Percentiles rank a stretch among this genome's conserved stretches.
These are phyloP conservation scores for Nemania sp. DNA, from an alignment of 2,329 filamentous ascomycete genomes.

Conservation along the genomic window DNA sequence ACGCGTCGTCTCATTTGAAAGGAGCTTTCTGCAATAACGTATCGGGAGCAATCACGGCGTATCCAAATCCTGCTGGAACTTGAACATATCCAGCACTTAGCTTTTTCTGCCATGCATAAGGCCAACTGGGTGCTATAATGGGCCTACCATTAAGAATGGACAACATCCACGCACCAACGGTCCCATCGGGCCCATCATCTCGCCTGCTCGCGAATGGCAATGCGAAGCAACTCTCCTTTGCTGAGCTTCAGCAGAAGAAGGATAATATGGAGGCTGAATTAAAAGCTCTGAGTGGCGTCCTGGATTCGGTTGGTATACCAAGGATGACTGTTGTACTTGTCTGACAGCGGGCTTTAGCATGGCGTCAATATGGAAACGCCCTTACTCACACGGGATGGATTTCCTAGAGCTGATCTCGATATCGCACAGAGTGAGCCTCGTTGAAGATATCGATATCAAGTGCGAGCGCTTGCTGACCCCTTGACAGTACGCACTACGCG, in stretches of 20 bases:
- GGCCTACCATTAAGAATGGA: conserved; percentile 53
- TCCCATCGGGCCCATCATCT: conserved; percentile 75
- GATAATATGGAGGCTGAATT: conserved; percentile 85
- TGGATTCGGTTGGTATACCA: conserved; percentile 73
- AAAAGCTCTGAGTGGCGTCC: conserved; percentile 78
- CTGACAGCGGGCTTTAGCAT: conserved; percentile 62
- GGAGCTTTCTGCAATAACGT: too few relatives aligned
- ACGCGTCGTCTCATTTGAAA: too few relatives aligned
- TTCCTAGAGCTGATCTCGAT: conserved; percentile 90
- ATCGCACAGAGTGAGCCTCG: conserved; percentile 79
- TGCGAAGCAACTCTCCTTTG: conserved; percentile 68
- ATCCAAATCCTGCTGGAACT: too few relatives aligned
- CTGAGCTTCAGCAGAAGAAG: conserved; percentile 83
- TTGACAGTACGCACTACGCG: conserved; percentile 84
- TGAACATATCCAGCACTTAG: too few relatives aligned
- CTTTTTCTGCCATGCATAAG: conserved; percentile 4
- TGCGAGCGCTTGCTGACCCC: conserved; percentile 22
- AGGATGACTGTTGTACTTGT: conserved; percentile 12
- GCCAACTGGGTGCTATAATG: conserved; percentile 31
- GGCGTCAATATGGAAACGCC: conserved; percentile 89
- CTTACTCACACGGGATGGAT: conserved; percentile 87
- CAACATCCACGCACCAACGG: conserved; percentile 62
- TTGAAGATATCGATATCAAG: neutral
- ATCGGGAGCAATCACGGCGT: too few relatives aligned
- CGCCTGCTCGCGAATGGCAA: conserved; percentile 63